A percentile compares a stretch with the other conserved stretches of the same genome.
Conservation (phyloP, 2,329 filamentous ascomycete species). For the Nothophoma quercina region DNA sequence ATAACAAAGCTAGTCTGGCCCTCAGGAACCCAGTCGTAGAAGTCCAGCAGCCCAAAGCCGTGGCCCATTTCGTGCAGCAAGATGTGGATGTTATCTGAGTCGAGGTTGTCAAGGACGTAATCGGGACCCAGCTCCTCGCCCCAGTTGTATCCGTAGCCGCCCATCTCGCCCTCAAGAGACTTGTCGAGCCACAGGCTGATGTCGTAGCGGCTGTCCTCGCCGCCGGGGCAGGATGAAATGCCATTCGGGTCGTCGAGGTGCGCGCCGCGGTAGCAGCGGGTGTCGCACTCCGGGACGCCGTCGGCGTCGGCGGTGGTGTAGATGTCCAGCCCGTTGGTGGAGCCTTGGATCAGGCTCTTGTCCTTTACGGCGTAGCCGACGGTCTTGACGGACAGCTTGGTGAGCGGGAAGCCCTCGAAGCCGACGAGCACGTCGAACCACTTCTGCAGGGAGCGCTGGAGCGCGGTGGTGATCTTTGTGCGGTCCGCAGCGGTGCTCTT, state of each 20-base stretch:
- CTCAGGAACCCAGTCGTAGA: conserved; percentile 55
- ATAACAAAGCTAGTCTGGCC: conserved; percentile 56
- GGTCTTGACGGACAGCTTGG: conserved; percentile 50
- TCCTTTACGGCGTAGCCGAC: conserved; percentile 56
- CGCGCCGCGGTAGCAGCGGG: conserved; percentile 54
- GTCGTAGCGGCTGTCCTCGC: conserved; percentile 51
- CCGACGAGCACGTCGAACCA: conserved; percentile 57
- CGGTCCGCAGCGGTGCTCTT: conserved; percentile 52
- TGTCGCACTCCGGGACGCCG: conserved; percentile 54
- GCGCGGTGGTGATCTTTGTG: conserved; percentile 44
- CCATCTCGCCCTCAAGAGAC: conserved; percentile 47
- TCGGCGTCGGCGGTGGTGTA: conserved; percentile 53
- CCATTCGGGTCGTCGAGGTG: conserved; percentile 51
- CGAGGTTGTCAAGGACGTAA: conserved; percentile 53
- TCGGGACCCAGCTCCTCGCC: conserved; percentile 55
- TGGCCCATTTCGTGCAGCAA: conserved; percentile 56
- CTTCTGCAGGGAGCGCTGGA: conserved; percentile 49
- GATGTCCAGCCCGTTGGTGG: conserved; percentile 47
- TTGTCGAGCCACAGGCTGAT: conserved; percentile 56
- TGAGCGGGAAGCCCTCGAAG: conserved; percentile 56
- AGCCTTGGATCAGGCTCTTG: conserved; percentile 47
- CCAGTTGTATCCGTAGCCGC: conserved; percentile 55
- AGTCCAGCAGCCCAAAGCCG: conserved; percentile 52
- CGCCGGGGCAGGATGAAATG: conserved; percentile 52
- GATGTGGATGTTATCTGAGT: conserved; percentile 53